phyloP scores from a whole-genome alignment of 179 eudicot species.

The Sideroxylon spinosum region DNA sequence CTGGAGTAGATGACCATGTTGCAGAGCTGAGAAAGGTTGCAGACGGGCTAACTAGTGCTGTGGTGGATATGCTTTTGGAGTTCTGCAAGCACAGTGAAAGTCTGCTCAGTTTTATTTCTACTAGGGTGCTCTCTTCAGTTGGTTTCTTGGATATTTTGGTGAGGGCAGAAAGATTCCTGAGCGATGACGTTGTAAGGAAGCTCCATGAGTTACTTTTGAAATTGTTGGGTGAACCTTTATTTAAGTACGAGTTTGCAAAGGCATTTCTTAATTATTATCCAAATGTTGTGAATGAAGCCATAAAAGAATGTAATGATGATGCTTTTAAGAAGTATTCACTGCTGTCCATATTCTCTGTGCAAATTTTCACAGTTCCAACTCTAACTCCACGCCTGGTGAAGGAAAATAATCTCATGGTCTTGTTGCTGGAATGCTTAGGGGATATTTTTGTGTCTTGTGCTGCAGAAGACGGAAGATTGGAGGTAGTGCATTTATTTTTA shows the following conservation, averaged over 20 bases:
- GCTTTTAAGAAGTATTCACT: slow-evolving; percentile 52
- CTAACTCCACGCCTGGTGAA: slow-evolving; percentile 79
- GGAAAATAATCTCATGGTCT: slow-evolving; percentile 67
- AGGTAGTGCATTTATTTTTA: slow-evolving; percentile 44
- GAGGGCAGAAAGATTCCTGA: slow-evolving; percentile 75
- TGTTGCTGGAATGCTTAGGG: slow-evolving; percentile 68
- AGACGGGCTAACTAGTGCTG: slow-evolving; percentile 47
- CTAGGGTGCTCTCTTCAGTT: slow-evolving; percentile 42
- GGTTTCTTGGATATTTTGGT: slow-evolving; percentile 68
- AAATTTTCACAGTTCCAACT: slow-evolving; percentile 93
- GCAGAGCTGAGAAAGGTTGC: slow-evolving; percentile 38
- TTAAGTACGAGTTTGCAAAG: slow-evolving; percentile 87
- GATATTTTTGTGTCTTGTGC: slow-evolving; percentile 57
- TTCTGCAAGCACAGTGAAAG: slow-evolving; percentile 87
- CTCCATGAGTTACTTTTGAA: slow-evolving; percentile 88
- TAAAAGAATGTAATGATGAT: slow-evolving; percentile 43
- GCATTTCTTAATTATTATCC: slow-evolving; percentile 71
- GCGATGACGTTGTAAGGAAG: slow-evolving; percentile 40
- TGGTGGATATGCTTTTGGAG: slow-evolving; percentile 72
- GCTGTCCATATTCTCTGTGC: slow-evolving; percentile 74
- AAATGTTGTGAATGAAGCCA: slow-evolving; percentile 50
- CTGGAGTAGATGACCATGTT: slow-evolving; percentile 29
- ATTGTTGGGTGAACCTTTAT: slow-evolving; percentile 80
- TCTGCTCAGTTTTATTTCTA: slow-evolving; percentile 77
- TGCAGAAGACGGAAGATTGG: slow-evolving; percentile 67